These are phyloP conservation scores for Arctium lappa DNA, from an alignment of 129 eudicot species.

Conservation along the genomic window DNA sequence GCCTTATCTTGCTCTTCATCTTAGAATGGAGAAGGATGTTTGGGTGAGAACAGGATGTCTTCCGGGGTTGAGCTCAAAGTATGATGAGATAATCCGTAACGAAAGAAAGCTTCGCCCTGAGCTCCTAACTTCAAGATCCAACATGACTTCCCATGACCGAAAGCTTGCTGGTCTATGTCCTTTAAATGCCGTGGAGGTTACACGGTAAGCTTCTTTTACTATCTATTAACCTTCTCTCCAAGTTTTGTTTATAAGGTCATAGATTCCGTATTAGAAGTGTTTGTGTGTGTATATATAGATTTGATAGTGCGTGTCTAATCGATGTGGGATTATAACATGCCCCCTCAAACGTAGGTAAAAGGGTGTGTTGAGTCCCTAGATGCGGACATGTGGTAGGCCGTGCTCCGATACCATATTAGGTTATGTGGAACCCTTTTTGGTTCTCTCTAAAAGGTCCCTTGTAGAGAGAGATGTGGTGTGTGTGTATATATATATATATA, in stretches of 20 bases:
- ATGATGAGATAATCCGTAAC: slow-evolving; percentile 58
- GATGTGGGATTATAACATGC: too few relatives aligned
- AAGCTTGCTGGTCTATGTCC: slow-evolving; percentile 96
- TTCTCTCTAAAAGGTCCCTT: too few relatives aligned
- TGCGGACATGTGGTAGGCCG: too few relatives aligned
- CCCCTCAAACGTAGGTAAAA: too few relatives aligned
- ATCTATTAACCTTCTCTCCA: neutral
- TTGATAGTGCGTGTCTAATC: too few relatives aligned
- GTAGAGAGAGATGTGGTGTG: too few relatives aligned
- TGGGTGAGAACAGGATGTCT: slow-evolving; percentile 99
- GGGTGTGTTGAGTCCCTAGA: too few relatives aligned
- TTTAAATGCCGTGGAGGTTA: slow-evolving; percentile 80
- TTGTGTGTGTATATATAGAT: neutral
- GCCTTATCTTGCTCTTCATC: slow-evolving; percentile 91
- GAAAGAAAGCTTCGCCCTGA: slow-evolving; percentile 73
- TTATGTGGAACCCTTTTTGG: too few relatives aligned
- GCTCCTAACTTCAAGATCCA: slow-evolving; percentile 87
- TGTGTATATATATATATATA: too few relatives aligned
- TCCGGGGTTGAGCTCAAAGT: slow-evolving; percentile 71
- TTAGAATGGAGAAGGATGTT: slow-evolving; percentile 92
- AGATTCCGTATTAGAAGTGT: neutral
- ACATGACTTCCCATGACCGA: slow-evolving; percentile 85
- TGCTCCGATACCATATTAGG: too few relatives aligned
- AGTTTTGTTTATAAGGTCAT: neutral
- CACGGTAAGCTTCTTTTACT: slow-evolving; percentile 41